Base-by-base conservation (phyloP, 2,329 filamentous ascomycete species). In the Arthroderma uncinatum region DNA sequence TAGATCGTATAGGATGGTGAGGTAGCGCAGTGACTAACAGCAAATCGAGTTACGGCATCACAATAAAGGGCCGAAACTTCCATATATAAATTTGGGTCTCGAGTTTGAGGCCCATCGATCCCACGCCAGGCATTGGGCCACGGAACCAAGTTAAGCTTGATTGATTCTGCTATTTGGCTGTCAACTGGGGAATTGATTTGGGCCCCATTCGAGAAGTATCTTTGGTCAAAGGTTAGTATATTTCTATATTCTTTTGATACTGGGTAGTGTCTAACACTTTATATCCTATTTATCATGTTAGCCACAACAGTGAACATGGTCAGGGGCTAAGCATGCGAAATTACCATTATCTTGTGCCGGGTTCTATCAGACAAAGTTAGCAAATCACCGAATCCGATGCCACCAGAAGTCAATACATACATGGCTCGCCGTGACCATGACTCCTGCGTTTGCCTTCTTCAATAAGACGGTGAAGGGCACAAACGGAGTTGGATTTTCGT, bases 371-470 rank as follows among this genome's bases (percentile, higher is more conserved):
- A 39, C 8, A 25, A 16, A 23, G 34, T 57, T 55, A 57, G 54
- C 37, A 52, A 50, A 47, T 7, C 4, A 6, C 8, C 9, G 9
- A 16, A 12, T 16, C 21, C 42, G 8, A 9, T 19, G 34, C 19
- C 12, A 4, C 5, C 4, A 16, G 44, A 48, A 9, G n/a, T 16
- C 30, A 34, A 9, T 55, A 65, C 71, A 59, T 69, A 74, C 73
- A 67, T 84, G 82, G 64, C 80, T 83, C 33, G 82, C 82, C 12
- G 82, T 85, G 37, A 85, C 76, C 82, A 85, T 85, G 30, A 85
- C 73, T 19, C 82, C 82, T 44, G 80, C 82, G 2, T 74, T 77
- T 33, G 82, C 80, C 37, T 72, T 68, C 56, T 81, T 72, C 56
- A 77, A 68, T 5, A 71, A 73, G 33, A 85, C 78, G 2, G 78